phyloP scores from a whole-genome alignment of 202 grass and related monocot species.

The Panicum hallii region DNA sequence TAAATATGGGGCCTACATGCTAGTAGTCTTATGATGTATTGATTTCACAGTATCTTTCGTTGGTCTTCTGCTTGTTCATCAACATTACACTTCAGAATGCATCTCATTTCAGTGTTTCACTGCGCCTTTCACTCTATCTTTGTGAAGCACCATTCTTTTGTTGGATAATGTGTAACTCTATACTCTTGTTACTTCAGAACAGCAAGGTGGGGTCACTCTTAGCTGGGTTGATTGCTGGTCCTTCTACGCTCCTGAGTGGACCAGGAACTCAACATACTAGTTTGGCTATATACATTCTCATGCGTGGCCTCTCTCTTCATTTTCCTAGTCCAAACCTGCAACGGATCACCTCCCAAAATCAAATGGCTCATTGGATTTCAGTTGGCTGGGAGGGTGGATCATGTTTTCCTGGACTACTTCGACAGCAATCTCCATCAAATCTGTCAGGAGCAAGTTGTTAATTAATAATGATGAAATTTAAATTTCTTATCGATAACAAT shows the following conservation, averaged over 20 bases:
- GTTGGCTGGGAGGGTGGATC: no score
- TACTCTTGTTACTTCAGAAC: slow-evolving; percentile 78
- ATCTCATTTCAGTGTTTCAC: neutral
- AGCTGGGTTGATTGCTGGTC: slow-evolving; percentile 84
- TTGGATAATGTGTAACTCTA: slow-evolving; percentile 10
- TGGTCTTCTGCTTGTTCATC: neutral
- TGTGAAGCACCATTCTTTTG: neutral
- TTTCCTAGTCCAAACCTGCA: no score
- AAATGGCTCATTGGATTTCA: no score
- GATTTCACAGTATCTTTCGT: neutral
- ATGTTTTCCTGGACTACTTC: no score
- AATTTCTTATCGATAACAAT: no score
- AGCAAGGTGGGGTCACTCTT: slow-evolving; percentile 86
- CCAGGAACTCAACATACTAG: slow-evolving; percentile 92
- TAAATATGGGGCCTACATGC: neutral
- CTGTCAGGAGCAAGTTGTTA: no score
- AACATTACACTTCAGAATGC: neutral
- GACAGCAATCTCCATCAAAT: no score
- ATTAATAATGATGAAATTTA: no score
- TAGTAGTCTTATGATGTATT: neutral
- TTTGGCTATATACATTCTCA: slow-evolving; percentile 96
- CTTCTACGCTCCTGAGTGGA: slow-evolving; percentile 92
- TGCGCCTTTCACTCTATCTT: neutral
- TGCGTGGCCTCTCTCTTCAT: slow-evolving; percentile 43
- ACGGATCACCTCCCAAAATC: no score